Evolutionary conservation across 495 filamentous ascomycete species (phyloP).

Genomic region (Aspergillus avenaceus): DNA sequence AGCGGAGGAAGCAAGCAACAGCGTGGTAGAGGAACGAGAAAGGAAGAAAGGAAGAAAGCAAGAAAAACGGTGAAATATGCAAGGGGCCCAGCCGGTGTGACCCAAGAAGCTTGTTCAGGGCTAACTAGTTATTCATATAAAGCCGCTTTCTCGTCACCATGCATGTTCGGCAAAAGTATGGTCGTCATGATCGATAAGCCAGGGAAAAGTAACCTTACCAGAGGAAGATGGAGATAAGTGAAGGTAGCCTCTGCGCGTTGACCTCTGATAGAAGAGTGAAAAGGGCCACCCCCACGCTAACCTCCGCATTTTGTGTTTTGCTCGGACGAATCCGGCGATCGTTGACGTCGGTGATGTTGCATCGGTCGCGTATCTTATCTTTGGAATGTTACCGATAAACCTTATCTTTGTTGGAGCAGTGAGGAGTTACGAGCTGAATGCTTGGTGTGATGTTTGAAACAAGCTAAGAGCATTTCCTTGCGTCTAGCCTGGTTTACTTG

Average conservation of each 20-base stretch:
- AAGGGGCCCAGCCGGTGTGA: background rate
- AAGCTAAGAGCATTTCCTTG: too few relatives aligned
- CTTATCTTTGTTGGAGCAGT: background rate
- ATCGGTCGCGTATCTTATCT: background rate
- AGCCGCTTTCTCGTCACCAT: background rate
- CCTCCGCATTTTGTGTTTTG: slow-evolving; percentile 1
- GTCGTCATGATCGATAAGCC: slow-evolving; percentile 1
- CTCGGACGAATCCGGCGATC: slow-evolving; percentile 4
- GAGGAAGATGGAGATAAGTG: background rate
- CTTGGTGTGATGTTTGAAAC: too few relatives aligned
- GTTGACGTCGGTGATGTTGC: background rate
- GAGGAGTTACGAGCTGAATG: too few relatives aligned
- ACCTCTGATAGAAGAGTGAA: background rate
- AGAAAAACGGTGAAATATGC: background rate
- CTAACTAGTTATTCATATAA: background rate
- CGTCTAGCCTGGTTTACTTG: too few relatives aligned
- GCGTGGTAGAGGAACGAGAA: background rate
- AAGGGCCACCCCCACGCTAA: slow-evolving; percentile 1
- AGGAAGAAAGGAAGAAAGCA: background rate
- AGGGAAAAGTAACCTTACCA: background rate
- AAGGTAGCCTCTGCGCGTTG: background rate
- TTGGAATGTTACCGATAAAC: background rate
- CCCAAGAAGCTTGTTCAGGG: background rate
- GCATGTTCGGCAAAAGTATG: background rate
- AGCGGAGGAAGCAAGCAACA: background rate